Base-by-base conservation (phyloP, 768 basidiomycete species). In the Fomitopsis pulvina region DNA sequence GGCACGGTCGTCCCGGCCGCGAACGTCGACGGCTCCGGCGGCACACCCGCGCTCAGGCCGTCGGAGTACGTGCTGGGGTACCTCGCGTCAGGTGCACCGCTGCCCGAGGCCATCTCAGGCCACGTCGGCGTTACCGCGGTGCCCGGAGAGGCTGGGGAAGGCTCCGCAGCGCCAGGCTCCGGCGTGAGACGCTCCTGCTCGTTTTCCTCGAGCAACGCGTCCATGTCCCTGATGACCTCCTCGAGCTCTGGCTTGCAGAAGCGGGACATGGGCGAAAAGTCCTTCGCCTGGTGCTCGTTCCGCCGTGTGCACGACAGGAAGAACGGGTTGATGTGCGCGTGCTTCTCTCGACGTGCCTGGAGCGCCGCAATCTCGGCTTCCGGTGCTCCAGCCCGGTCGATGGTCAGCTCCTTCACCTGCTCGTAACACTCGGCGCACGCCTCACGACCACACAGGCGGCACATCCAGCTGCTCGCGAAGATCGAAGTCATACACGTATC, bases 401-500 rank as follows among this genome's bases (percentile, higher is more conserved):
- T 67, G 8, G 84, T 88, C 29, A 87, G 68, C 12, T 82, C 79
- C 48, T 70, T 67, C 46, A 94, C 80, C 55, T 80, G 83, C 24
- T 76, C 71, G 59, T 80, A 88, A 62, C 94, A 96, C 52, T 90
- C 87, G 1, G 82, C 74, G 62, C 94, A 97, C 8, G 87, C 81
- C 66, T 96, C 94, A 9, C 90, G 81, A 4, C 91, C 94, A 64
- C 94, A 97, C 32, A 80, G 63, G n/a, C 86, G 77, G 63, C 92
- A 95, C 79, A 94, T 87, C 82, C 88, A 95, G 26, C 83, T 86
- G 50, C 81, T 83, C 5, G 87, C 85, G 66, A 95, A 95, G 50
- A 95, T 81, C 11, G 92, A 94, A 4, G 91, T 93, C 76, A 91
- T 87, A 66, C 93, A 96, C 1, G 87, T 91, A 66, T 96, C 92